Base-by-base conservation (phyloP, 2,329 filamentous ascomycete species). In the Thermoascus crustaceus region DNA sequence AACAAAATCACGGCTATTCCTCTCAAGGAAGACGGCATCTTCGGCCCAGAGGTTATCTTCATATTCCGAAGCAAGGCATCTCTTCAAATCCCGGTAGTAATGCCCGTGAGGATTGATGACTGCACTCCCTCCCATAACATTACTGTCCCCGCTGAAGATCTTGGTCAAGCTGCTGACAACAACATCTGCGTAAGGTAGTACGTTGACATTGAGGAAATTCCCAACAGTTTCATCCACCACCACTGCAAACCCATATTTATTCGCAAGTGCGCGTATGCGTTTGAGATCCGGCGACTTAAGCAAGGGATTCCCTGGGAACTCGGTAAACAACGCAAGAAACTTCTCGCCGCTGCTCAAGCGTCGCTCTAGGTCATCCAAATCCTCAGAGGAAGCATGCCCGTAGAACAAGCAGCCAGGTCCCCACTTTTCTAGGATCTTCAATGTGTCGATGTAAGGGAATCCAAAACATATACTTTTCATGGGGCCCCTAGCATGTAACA, bases 171-270 rank as follows among this genome's bases (percentile, higher is more conserved):
- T 94, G 68, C 85, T 94, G 38, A 94, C 89, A 4, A 96, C 85
- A 10, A 96, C 72, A 60, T 98, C 91, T 40, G 86, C 85, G 54
- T 81, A 83, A 2, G 82, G 85, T 4, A 98, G 73, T 3, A 98
- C 85, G 55, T 96, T 86, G 50, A 95, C 80, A 57, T 98, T 98
- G 54, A 93, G 79, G 57, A 95, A 94, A 38, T 91, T 98, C 48
- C 89, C 89, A 41, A 98, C 85, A 0, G 91, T 96, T 62, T 98
- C 91, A 60, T 98, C 91, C 2, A 98, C 76, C 2, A 96, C 84
- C 8, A 96, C 79, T 14, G 80, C 82, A 57, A 98, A 96, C 53
- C 84, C 82, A 60, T 87, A 94, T 44, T 76, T 71, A 54, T 94
- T 79, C 1, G 89, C 88, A 17, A 98, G 66, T 10, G 62, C 58